Evolutionary conservation across 2,329 filamentous ascomycete species (phyloP).

Genomic region (Rutstroemia sp.): DNA sequence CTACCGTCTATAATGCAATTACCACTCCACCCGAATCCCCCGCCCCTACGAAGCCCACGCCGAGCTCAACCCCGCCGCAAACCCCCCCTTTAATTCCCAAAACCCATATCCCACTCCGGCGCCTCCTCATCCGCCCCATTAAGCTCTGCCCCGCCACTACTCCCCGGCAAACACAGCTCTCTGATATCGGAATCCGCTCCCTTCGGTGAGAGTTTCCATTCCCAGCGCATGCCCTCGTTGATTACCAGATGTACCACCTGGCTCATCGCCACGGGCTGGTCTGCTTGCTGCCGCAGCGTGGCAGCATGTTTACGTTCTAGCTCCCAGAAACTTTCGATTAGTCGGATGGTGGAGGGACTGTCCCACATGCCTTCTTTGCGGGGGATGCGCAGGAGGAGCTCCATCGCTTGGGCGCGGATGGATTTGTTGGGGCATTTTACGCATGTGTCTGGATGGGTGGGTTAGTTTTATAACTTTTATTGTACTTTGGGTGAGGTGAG

Average conservation of each 20-base stretch:
- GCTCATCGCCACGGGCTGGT: background rate
- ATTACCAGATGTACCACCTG: conserved; percentile 4
- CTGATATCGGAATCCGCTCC: background rate
- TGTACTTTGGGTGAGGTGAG: no score
- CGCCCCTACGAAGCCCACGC: no score
- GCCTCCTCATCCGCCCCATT: no score
- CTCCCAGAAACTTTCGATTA: conserved; percentile 22
- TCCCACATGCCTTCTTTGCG: conserved; percentile 30
- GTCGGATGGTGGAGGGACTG: conserved; percentile 12
- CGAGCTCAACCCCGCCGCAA: no score
- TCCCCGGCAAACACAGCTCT: background rate
- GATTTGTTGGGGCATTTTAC: conserved; percentile 14
- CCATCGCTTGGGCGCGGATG: conserved; percentile 18
- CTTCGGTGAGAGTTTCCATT: background rate
- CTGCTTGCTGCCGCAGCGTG: background rate
- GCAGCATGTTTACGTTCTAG: conserved; percentile 12
- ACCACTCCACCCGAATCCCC: no score
- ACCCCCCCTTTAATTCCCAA: no score
- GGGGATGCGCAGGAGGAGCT: conserved; percentile 19
- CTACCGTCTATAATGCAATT: no score
- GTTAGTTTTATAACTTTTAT: no score
- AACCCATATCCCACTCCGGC: no score
- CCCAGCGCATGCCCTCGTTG: conserved; percentile 9
- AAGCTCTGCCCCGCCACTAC: no score
- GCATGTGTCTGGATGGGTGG: conserved; percentile 1